Evolutionary conservation across 2,329 filamentous ascomycete species (phyloP).

Genomic region (Sphaerulina populicola): DNA sequence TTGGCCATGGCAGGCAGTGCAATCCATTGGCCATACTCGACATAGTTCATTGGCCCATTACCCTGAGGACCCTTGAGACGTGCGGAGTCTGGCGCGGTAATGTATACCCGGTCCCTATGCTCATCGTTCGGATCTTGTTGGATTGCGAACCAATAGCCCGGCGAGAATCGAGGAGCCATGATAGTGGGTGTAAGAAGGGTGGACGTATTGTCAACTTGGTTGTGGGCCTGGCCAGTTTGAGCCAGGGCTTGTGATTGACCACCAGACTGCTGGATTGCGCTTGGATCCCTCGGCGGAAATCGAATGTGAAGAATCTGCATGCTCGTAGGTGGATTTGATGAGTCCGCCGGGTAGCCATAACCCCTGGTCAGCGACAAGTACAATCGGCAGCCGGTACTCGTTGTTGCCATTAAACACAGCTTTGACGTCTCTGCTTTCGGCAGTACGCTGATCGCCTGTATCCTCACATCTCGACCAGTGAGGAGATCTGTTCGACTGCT

Average conservation of each 20-base stretch:
- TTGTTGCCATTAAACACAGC: conserved; percentile 82
- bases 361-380: conserved; percentile 86
- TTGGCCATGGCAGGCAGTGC: conserved; percentile 65
- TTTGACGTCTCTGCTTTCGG: conserved; percentile 69
- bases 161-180: conserved; percentile 54
- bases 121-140: conserved; percentile 43
- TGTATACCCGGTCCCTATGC: conserved; percentile 60
- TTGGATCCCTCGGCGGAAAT: conserved; percentile 60
- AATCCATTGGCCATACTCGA: conserved; percentile 74
- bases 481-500: conserved; percentile 65
- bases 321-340: conserved; percentile 68
- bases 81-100: conserved; percentile 79
- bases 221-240: conserved; percentile 4
- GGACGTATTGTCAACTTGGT: conserved; percentile 31
- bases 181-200: conserved; percentile 32
- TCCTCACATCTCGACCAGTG: conserved; percentile 54
- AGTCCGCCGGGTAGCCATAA: conserved; percentile 51
- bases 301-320: conserved; percentile 98
- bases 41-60: conserved; percentile 51
- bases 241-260: conserved; percentile 19
- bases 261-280: conserved; percentile 10
- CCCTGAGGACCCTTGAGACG: conserved; percentile 38
- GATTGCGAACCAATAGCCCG: conserved; percentile 86
- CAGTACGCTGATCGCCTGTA: conserved; percentile 81
- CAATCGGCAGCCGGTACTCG: conserved; percentile 79